Base-by-base conservation (phyloP, 2,329 filamentous ascomycete species). In the Aspergillus novoparasiticus region DNA sequence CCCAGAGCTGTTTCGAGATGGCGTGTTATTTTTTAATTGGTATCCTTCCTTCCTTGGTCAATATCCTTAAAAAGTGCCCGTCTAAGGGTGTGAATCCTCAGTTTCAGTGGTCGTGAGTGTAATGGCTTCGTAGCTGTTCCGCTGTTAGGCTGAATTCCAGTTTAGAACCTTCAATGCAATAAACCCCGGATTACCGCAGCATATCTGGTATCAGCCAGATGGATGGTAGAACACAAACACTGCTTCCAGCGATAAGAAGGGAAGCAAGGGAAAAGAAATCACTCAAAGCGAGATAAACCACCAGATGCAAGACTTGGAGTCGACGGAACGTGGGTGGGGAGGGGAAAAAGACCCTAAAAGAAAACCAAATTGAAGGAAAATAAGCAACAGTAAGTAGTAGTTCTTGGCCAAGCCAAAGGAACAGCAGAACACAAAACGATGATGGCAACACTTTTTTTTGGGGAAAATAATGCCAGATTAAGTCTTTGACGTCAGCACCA, bases 401-500 rank as follows among this genome's bases (percentile, higher is more conserved):
- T 19, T 41, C 36, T 41, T 3, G 16, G 36, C 36, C 36, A 19
- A 41, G 36, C 36, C 36, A 41, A 41, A 19, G 36, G 36, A 54
- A 36, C 30, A 8, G 32, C 28, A n/a, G 34, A 34, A n/a, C n/a
- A 55, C 19, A 55, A 14, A 55, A 16, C 21, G 21, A 39, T 55
- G 51, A 55, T 55, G n/a, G 32, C 51, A 55, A 55, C n/a, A 55
- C 32, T 54, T 14, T 36, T 54, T n/a, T n/a, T 16, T 16, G 16
- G 16, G 16, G 16, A 4, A 8, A 14, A 10, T 16, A 54, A 39
- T 23, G 21, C 9, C 26, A 48, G 36, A 41, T n/a, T n/a, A 36
- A 62, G 48, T 64, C 39, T 59, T 66, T 66, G 64, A 68, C 66
- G 66, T 68, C 66, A 68, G 66, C 62, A 57, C 23, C 48, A 11